A percentile compares a stretch with the other conserved stretches of the same genome.
Conservation (phyloP, 352 stramenopile species). For the Nothophytophthora sp. region DNA sequence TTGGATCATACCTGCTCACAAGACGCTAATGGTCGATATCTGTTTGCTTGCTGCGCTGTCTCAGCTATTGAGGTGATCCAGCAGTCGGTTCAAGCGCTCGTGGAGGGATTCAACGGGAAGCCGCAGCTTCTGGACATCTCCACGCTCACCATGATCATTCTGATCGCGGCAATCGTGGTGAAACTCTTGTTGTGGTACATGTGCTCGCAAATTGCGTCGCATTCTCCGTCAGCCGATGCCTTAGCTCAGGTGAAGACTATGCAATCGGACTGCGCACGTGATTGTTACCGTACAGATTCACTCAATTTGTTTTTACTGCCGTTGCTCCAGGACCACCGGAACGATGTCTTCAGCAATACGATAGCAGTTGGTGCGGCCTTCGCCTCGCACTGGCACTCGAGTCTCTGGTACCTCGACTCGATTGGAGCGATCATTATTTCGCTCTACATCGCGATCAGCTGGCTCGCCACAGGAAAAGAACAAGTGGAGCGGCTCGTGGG, state of each 20-base stretch:
- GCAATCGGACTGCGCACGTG: too few species aligned
- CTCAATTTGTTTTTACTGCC: too few species aligned
- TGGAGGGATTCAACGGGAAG: conserved; percentile 48
- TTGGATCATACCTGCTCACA: too few species aligned
- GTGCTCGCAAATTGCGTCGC: conserved; percentile 62
- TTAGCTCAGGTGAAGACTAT: conserved; percentile 58
- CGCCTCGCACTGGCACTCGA: conserved; percentile 40
- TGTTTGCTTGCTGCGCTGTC: too few species aligned
- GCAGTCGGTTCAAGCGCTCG: conserved; percentile 49
- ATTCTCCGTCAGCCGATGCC: conserved; percentile 51
- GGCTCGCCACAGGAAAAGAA: conserved; percentile 91
- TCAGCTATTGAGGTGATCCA: conserved; percentile 86
- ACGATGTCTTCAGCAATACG: conserved; percentile 93
- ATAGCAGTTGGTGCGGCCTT: conserved; percentile 85
- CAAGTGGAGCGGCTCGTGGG: conserved; percentile 88
- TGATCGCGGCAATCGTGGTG: conserved; percentile 52
- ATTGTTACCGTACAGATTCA: too few species aligned
- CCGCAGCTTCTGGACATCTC: conserved; percentile 88
- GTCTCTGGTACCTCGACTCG: conserved; percentile 90
- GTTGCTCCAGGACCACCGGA: conserved; percentile 96
- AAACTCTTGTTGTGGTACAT: conserved; percentile 79
- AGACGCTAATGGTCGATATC: too few species aligned
- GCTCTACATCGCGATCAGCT: conserved; percentile 93
- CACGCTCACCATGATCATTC: conserved; percentile 84
- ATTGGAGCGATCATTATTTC: conserved; percentile 93